A percentile compares a stretch with the other conserved stretches of the same genome.
These are phyloP conservation scores for Sporisorium scitamineum DNA, from an alignment of 1,284 basidiomycete species.

Conservation along the genomic window DNA sequence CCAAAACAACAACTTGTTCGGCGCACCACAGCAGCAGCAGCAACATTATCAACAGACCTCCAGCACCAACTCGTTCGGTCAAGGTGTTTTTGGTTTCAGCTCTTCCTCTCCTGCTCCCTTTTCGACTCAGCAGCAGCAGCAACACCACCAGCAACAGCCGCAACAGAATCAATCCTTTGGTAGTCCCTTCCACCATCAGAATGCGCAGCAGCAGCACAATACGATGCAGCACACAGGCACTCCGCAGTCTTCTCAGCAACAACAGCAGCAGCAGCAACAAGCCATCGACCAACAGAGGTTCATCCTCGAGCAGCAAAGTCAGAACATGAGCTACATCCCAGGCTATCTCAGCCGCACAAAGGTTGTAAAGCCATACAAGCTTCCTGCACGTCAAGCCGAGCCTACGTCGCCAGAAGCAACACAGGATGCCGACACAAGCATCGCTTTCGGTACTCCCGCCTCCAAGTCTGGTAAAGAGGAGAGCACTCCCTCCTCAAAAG, in stretches of 20 bases:
- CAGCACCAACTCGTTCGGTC: conserved; percentile 22
- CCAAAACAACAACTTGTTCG: conserved; percentile 35
- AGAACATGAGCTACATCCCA: conserved; percentile 53
- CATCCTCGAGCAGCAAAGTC: conserved; percentile 43
- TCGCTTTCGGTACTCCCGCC: conserved; percentile 53
- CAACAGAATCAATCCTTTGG: conserved; percentile 25
- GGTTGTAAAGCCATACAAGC: conserved; percentile 50
- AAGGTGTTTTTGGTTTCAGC: conserved; percentile 21
- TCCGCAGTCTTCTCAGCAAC: conserved; percentile 22
- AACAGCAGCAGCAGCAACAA: conserved; percentile 37
- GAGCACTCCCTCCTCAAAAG: conserved; percentile 32
- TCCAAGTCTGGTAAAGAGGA: conserved; percentile 51
- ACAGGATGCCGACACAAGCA: conserved; percentile 46
- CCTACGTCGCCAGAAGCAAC: conserved; percentile 41
- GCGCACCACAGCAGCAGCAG: conserved; percentile 22
- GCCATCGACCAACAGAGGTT: conserved; percentile 41
- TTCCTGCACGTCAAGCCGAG: conserved; percentile 45
- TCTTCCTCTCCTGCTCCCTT: conserved; percentile 32
- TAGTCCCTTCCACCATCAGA: conserved; percentile 30
- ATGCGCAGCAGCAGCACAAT: conserved; percentile 16
- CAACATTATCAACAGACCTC: conserved; percentile 18
- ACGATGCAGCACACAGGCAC: conserved; percentile 17
- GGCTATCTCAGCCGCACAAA: conserved; percentile 52
- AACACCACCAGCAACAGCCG: conserved; percentile 9
- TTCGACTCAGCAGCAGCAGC: conserved; percentile 20